These are phyloP conservation scores for Geotrichum fermentans DNA, from an alignment of 1,139 yeast genomes.

Conservation along the genomic window DNA sequence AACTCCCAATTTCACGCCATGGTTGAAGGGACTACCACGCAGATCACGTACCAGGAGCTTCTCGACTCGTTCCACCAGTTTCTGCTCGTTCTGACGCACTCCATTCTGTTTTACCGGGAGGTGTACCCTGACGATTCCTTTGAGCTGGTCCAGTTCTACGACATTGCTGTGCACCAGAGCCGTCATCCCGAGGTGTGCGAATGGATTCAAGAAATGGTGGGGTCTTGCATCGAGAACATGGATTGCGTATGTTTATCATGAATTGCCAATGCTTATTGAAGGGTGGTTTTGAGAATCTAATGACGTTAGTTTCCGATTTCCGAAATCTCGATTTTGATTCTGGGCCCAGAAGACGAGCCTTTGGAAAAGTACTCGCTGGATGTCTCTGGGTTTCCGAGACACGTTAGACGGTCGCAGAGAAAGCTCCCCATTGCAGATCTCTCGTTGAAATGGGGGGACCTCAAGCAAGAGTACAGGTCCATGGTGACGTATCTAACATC, in stretches of 20 bases:
- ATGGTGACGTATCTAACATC: constrained; percentile 5
- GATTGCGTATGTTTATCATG: constrained; percentile 22
- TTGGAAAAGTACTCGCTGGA: constrained; percentile 37
- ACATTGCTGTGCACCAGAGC: constrained; percentile 35
- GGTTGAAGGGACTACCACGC: no score
- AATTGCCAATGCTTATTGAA: not conserved
- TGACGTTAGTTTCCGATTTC: not conserved
- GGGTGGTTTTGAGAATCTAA: not conserved
- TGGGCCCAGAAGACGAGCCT: constrained; percentile 26
- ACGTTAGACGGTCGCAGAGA: not conserved
- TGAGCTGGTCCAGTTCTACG: constrained; percentile 34
- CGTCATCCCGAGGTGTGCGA: constrained; percentile 39
- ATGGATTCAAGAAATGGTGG: constrained; percentile 37
- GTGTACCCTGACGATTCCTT: constrained; percentile 39
- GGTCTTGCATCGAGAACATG: constrained; percentile 29
- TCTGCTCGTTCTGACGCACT: constrained; percentile 36
- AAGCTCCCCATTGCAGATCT: not conserved
- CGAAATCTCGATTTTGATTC: constrained; percentile 21
- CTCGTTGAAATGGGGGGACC: constrained; percentile 13
- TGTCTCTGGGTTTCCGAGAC: constrained; percentile 29
- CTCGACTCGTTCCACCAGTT: constrained; percentile 33
- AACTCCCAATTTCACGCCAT: no score
- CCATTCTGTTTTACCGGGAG: constrained; percentile 34
- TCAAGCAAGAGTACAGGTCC: constrained; percentile 23
- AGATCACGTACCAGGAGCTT: constrained; percentile 3